These are phyloP conservation scores for Wickerhamomyces bisporus DNA, from an alignment of 805 yeast species.

Conservation along the genomic window DNA sequence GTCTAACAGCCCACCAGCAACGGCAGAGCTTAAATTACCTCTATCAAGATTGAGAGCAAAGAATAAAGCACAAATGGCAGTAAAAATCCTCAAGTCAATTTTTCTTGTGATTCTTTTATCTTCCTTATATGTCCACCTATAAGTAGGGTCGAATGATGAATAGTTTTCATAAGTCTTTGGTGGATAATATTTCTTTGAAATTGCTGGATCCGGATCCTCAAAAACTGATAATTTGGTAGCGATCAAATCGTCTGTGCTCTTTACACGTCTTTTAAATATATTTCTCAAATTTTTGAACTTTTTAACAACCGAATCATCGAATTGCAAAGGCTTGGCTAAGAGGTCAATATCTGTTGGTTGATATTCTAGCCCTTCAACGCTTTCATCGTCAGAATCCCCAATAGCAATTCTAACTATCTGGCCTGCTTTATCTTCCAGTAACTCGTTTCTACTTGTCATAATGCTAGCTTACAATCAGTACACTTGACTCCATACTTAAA, in stretches of 20 bases:
- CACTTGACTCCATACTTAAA: too few relatives aligned
- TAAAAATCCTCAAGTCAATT: slow-evolving; percentile 47
- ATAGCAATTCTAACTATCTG: too few relatives aligned
- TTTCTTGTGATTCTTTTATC: slow-evolving; percentile 44
- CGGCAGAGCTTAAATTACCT: slow-evolving; percentile 51
- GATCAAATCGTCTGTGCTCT: neutral
- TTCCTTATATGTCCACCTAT: slow-evolving; percentile 48
- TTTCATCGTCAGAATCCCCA: too few relatives aligned
- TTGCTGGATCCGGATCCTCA: neutral
- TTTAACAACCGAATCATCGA: too few relatives aligned
- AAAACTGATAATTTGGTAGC: neutral
- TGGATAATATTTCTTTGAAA: neutral
- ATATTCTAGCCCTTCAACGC: too few relatives aligned
- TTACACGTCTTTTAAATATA: neutral
- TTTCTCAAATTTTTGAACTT: too few relatives aligned
- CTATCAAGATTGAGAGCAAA: slow-evolving; percentile 53
- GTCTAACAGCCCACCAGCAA: slow-evolving; percentile 47
- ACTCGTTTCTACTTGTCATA: too few relatives aligned
- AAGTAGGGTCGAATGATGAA: slow-evolving; percentile 44
- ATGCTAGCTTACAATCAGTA: too few relatives aligned
- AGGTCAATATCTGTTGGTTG: too few relatives aligned
- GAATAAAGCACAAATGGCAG: slow-evolving; percentile 54
- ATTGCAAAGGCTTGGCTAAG: too few relatives aligned
- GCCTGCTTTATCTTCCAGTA: too few relatives aligned
- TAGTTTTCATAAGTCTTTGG: neutral